phyloP scores from a whole-genome alignment of 2,329 filamentous ascomycete genomes.

The Elsinoe fawcettii region DNA sequence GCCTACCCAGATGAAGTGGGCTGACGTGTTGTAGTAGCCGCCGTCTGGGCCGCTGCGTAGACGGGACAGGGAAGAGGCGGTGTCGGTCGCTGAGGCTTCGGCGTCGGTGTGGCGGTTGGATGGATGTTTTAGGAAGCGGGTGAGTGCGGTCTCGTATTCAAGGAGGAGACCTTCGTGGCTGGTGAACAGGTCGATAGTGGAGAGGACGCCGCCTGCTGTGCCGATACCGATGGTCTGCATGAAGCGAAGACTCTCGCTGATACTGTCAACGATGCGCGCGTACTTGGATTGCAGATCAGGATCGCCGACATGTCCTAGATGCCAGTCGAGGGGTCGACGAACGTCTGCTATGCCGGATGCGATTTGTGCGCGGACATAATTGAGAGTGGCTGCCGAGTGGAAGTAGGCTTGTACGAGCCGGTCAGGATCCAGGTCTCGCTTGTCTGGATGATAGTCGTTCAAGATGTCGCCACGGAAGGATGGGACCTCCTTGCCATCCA shows the following conservation, averaged over 20 bases:
- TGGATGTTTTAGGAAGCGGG: conserved; percentile 64
- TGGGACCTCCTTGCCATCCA: conserved; percentile 72
- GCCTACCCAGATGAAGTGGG: conserved; percentile 97
- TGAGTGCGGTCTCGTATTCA: conserved; percentile 87
- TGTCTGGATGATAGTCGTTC: conserved; percentile 74
- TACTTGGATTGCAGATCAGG: conserved; percentile 79
- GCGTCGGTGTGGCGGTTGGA: conserved; percentile 32
- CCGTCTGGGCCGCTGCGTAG: conserved; percentile 40
- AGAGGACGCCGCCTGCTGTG: conserved; percentile 64
- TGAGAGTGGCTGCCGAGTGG: conserved; percentile 87
- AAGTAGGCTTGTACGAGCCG: conserved; percentile 89
- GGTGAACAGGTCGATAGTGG: conserved; percentile 91
- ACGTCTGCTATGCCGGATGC: conserved; percentile 87
- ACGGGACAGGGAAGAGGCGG: conserved; percentile 11
- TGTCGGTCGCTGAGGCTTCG: conserved; percentile 21
- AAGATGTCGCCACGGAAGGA: conserved; percentile 94
- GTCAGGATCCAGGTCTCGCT: conserved; percentile 71
- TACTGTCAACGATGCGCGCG: conserved; percentile 70
- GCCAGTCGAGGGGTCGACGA: conserved; percentile 90
- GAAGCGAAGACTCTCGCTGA: conserved; percentile 87
- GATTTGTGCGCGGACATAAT: conserved; percentile 80
- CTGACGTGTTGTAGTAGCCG: conserved; percentile 80
- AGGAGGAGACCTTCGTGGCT: conserved; percentile 90
- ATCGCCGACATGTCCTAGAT: conserved; percentile 81
- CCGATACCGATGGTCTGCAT: conserved; percentile 90